Evolutionary conservation across 495 filamentous ascomycete genomes (phyloP).

Genomic region (Podospora australis): DNA sequence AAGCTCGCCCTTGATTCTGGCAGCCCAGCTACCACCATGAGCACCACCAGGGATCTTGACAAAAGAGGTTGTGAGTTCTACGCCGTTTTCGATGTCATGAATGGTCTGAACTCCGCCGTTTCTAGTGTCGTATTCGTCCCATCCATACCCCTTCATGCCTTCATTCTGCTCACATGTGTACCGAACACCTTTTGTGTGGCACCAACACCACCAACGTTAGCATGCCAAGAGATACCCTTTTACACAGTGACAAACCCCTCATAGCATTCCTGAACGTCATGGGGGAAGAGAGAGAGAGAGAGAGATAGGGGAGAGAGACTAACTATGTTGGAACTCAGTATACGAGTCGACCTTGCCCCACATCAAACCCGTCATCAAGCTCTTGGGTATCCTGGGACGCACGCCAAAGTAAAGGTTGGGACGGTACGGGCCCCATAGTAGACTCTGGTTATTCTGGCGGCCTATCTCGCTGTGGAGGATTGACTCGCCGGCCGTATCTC

Average conservation of each 20-base stretch:
- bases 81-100: slow-evolving; percentile 74
- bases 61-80: slow-evolving; percentile 89
- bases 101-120: slow-evolving; percentile 84
- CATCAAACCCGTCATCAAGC: slow-evolving; percentile 75
- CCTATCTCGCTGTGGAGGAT: slow-evolving; percentile 47
- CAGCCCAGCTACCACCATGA: slow-evolving; percentile 88
- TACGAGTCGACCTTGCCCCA: slow-evolving; percentile 87
- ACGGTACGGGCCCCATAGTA: slow-evolving; percentile 95
- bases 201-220: not conserved
- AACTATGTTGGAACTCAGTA: slow-evolving; percentile 65
- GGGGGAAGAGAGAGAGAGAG: not conserved
- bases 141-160: slow-evolving; percentile 92
- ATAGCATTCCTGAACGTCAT: too few species aligned
- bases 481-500: slow-evolving; percentile 30
- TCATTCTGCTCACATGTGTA: slow-evolving; percentile 96
- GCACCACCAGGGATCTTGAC: slow-evolving; percentile 86
- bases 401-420: slow-evolving; percentile 96
- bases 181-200: slow-evolving; percentile 78
- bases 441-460: slow-evolving; percentile 67
- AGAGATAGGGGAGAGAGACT: too few species aligned
- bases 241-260: too few species aligned
- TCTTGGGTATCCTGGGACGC: slow-evolving; percentile 78
- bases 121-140: slow-evolving; percentile 91
- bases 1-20: slow-evolving; percentile 75
- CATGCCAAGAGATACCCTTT: too few species aligned